Evolutionary conservation across 2,329 filamentous ascomycete genomes (phyloP), one percentile per base, ranked within the genome.

Genomic region (Lecanicillium sp.): DNA sequence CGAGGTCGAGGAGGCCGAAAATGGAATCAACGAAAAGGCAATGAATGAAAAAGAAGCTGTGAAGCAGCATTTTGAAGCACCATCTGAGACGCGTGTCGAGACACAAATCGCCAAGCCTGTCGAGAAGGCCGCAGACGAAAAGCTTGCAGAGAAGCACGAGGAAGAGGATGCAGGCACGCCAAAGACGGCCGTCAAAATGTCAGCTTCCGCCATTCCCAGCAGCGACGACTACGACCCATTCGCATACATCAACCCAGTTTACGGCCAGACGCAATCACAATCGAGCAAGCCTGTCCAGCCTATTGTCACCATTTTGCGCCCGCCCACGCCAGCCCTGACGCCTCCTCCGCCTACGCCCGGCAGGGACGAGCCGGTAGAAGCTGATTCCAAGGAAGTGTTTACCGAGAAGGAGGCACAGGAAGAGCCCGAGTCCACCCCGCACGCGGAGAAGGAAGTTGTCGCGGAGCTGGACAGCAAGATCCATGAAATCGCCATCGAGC

Each of bases 171-270:
- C 40, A n/a, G 27, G 7, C 8, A 47, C 44, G 37, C 44, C 44
- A 4, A 47, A 20, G 37, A 47, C 37, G 37, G 44, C 27, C 2
- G 29, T 41, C 27, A 27, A 32, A 7, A 27, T 38, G 44, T 15
- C 44, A 6, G 26, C 40, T 14, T n/a, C 14, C 24, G 24, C 44
- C 2, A 20, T 46, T 15, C 36, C 41, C 2, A 58, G 59, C 14
- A 48, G 53, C 19, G 64, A 67, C 8, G 72, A 76, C 15, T 77
- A 76, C 50, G 71, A 78, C 38, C 72, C 73, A 0, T 77, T 71
- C 52, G 62, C 67, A 15, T 67, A 67, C 44, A 54, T 52, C 2
- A 59, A 62, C 33, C 52, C 59, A n/a, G 51, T 38, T 3, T 60
- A 40, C 21, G 37, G 44, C 2, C 5, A 41, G 53, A 56, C 56